Evolutionary conservation across 176 grass and related monocot species (phyloP).

Genomic region (Elaeis guineensis): DNA sequence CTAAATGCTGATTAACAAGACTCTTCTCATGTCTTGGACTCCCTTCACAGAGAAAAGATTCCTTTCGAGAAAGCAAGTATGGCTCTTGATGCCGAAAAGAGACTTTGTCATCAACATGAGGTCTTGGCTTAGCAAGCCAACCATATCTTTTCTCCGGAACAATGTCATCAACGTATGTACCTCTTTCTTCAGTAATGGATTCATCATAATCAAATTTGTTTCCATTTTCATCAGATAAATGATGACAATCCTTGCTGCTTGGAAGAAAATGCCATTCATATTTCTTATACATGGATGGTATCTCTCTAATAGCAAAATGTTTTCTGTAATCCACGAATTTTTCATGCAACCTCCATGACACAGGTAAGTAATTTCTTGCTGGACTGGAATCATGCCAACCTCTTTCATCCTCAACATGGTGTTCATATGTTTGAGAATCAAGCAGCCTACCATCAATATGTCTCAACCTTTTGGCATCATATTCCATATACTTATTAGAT

Average conservation of each 20-base stretch:
- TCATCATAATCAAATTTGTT: constrained; percentile 11
- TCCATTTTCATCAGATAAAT: constrained; percentile 6
- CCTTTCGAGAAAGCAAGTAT: constrained; percentile 22
- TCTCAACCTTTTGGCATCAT: constrained; percentile 20
- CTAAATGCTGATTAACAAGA: constrained; percentile 12
- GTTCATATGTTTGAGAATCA: constrained; percentile 19
- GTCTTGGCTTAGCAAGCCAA: constrained; percentile 33
- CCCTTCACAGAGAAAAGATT: constrained; percentile 9
- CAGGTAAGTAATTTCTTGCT: neutral
- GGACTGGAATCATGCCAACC: constrained; percentile 25
- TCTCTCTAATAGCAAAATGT: constrained; percentile 19
- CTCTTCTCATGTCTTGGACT: constrained; percentile 20
- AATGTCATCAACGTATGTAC: constrained; percentile 9
- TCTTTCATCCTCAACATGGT: constrained; percentile 19
- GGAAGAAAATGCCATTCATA: constrained; percentile 18
- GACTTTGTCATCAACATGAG: constrained; percentile 23
- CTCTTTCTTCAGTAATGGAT: neutral
- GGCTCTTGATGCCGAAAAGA: constrained; percentile 20
- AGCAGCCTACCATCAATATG: constrained; percentile 18
- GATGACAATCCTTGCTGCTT: constrained; percentile 18
- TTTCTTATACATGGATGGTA: constrained; percentile 9
- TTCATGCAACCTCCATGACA: constrained; percentile 23
- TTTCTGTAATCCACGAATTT: constrained; percentile 20
- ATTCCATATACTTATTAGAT: constrained; percentile 19
- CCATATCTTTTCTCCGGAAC: constrained; percentile 16